Percentiles rank a stretch among this genome's conserved stretches.
Evolutionary conservation across 345 rosid species (phyloP).

Genomic region (Citrus sp.): DNA sequence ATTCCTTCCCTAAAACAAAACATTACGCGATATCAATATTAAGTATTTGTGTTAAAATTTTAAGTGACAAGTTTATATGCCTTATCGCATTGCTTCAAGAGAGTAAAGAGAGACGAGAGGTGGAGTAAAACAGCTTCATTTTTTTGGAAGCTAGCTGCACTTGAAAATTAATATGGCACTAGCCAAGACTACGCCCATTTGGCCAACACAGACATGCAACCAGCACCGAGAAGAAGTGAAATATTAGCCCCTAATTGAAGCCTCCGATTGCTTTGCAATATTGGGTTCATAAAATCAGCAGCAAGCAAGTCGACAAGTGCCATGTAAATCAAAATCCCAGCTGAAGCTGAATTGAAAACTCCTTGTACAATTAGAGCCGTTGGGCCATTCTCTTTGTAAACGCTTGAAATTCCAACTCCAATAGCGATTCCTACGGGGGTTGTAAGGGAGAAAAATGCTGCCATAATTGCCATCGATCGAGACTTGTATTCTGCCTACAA

Average conservation of each 20-base stretch:
- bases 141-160: too few species aligned
- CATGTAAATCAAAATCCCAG: conserved; percentile 76
- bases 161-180: neutral
- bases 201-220: conserved; percentile 63
- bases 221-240: conserved; percentile 58
- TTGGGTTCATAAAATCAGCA: conserved; percentile 60
- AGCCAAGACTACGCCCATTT: conserved; percentile 49
- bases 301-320: conserved; percentile 78
- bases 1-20: too few species aligned
- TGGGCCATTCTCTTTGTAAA: conserved; percentile 42
- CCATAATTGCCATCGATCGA: conserved; percentile 49
- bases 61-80: too few species aligned
- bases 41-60: too few species aligned
- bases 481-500: conserved; percentile 53
- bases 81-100: too few species aligned
- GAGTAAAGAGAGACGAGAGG: too few species aligned
- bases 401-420: conserved; percentile 50
- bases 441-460: conserved; percentile 63
- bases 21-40: too few species aligned
- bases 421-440: conserved; percentile 61
- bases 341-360: conserved; percentile 53
- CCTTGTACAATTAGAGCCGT: conserved; percentile 57
- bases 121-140: too few species aligned
- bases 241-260: conserved; percentile 54
- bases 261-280: conserved; percentile 44